Conservation (phyloP, 78 protist species). For the Trichosphaerium sp. region DNA sequence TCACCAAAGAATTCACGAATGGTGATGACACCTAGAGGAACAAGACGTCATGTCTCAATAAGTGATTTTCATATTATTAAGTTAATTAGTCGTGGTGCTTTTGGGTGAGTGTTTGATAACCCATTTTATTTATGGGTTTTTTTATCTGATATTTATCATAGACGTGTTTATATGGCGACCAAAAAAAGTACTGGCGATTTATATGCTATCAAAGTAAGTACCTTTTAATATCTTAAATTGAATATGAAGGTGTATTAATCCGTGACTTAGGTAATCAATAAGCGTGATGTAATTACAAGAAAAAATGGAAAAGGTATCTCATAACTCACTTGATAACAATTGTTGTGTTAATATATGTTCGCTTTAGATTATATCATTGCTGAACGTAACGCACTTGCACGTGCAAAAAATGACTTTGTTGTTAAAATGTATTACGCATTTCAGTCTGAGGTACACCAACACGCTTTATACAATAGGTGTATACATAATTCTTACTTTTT, state of each 20-base stretch:
- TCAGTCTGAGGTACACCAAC: too few relatives aligned
- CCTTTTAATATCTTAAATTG: too few relatives aligned
- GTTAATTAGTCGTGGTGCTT: slow-evolving; percentile 49
- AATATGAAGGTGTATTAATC: too few relatives aligned
- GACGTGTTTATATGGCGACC: not conserved
- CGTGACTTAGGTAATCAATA: not conserved
- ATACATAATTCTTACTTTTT: too few relatives aligned
- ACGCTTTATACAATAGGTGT: too few relatives aligned
- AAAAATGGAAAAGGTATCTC: not conserved
- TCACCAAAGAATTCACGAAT: too few relatives aligned
- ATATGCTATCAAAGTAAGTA: slow-evolving; percentile 13
- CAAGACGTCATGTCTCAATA: too few relatives aligned
- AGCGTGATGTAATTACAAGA: not conserved
- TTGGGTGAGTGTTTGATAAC: slow-evolving; percentile 5
- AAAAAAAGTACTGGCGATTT: not conserved
- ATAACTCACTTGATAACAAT: not conserved
- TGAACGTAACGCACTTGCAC: slow-evolving; percentile 41
- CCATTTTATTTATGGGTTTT: not conserved
- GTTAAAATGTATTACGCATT: slow-evolving; percentile 54
- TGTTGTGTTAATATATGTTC: slow-evolving; percentile 2
- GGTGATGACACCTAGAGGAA: too few relatives aligned
- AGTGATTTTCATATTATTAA: slow-evolving; percentile 41
- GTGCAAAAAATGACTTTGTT: slow-evolving; percentile 32
- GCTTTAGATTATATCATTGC: slow-evolving; percentile 43
- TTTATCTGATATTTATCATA: not conserved